Conservation (phyloP, 2,329 filamentous ascomycete genomes). For the Phoma sp. region DNA sequence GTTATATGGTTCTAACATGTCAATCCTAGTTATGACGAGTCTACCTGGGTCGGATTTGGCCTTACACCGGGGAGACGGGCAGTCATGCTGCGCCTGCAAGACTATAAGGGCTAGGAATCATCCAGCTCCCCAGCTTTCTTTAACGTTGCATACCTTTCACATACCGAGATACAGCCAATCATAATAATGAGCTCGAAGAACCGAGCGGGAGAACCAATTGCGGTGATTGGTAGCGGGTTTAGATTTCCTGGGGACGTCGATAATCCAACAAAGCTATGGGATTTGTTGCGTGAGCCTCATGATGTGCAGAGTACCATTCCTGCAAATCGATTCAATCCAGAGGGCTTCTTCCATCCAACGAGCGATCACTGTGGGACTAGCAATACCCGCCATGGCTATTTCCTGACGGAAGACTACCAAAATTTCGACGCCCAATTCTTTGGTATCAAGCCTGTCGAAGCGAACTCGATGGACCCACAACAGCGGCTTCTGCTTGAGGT, state of each 20-base stretch:
- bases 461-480: conserved; percentile 33
- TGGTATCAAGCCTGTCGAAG: conserved; percentile 26
- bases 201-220: conserved; percentile 18
- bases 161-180: too few relatives aligned
- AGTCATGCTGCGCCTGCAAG: background rate
- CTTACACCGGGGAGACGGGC: too few relatives aligned
- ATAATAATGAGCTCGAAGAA: too few relatives aligned
- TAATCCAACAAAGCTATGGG: conserved; percentile 44
- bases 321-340: conserved; percentile 35
- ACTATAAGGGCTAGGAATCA: too few relatives aligned
- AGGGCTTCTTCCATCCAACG: conserved; percentile 35
- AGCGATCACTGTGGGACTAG: conserved; percentile 43
- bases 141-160: too few relatives aligned
- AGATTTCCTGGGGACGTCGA: conserved; percentile 44
- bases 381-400: conserved; percentile 29
- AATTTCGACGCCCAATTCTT: conserved; percentile 36
- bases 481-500: conserved; percentile 32
- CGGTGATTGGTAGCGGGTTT: conserved; percentile 25
- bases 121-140: too few relatives aligned
- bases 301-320: conserved; percentile 8
- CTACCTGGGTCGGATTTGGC: background rate
- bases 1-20: background rate
- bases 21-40: too few relatives aligned
- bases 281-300: conserved; percentile 27
- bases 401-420: conserved; percentile 23